Conservation (phyloP, 2,329 filamentous ascomycete species). For the Botryotinia globosa region DNA sequence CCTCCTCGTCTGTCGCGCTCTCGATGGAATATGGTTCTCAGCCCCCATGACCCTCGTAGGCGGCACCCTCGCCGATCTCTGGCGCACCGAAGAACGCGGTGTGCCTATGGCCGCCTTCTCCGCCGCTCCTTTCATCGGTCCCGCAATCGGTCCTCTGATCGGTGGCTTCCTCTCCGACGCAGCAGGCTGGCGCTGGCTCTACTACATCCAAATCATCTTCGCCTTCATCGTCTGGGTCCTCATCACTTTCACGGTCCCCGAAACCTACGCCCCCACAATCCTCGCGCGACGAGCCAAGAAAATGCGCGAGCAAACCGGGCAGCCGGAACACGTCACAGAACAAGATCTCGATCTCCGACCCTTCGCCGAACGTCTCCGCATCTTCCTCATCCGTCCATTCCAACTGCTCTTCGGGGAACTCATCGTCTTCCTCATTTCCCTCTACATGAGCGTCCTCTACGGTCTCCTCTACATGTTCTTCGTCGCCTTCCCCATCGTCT, state of each 20-base stretch:
- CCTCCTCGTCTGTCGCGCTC: conserved; percentile 70
- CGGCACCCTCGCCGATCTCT: conserved; percentile 79
- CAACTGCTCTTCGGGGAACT: conserved; percentile 81
- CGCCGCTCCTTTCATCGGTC: conserved; percentile 78
- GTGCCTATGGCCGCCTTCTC: conserved; percentile 85
- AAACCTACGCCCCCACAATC: conserved; percentile 82
- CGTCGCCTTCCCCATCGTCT: conserved; percentile 60
- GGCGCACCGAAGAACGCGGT: conserved; percentile 78
- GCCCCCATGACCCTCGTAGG: conserved; percentile 85
- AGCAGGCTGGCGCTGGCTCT: conserved; percentile 76
- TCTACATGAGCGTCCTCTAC: conserved; percentile 80
- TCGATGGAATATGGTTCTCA: conserved; percentile 81
- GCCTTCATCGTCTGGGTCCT: conserved; percentile 66
- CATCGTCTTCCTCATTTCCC: conserved; percentile 77
- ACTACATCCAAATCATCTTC: conserved; percentile 83
- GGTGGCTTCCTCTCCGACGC: conserved; percentile 74
- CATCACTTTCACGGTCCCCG: conserved; percentile 84
- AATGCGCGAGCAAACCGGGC: conserved; percentile 66
- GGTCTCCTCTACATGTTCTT: conserved; percentile 52
- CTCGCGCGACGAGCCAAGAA: conserved; percentile 68
- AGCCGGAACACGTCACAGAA: conserved; percentile 70
- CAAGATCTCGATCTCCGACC: conserved; percentile 73
- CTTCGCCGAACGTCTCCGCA: conserved; percentile 62
- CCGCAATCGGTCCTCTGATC: conserved; percentile 71
- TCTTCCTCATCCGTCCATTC: conserved; percentile 80